These are phyloP conservation scores for Amanita pallidorosea DNA, from an alignment of 768 basidiomycete species.

Conservation along the genomic window DNA sequence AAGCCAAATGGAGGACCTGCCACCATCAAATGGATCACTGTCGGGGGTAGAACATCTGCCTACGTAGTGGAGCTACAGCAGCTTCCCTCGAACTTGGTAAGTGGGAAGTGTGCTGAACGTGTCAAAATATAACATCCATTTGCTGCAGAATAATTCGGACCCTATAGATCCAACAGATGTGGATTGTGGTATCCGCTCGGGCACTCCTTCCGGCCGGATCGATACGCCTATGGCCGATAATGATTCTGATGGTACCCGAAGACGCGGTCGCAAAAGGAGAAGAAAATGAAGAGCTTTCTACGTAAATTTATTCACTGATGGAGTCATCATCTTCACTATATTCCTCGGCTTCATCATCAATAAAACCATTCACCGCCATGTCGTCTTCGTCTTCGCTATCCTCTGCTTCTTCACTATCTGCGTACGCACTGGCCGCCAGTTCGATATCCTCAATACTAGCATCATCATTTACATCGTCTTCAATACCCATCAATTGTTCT, in stretches of 20 bases:
- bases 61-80: slow-evolving; percentile 55
- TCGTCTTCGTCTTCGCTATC: slow-evolving; percentile 31
- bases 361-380: slow-evolving; percentile 36
- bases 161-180: background rate
- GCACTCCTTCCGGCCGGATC: background rate
- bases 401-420: slow-evolving; percentile 33
- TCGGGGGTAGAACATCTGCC: slow-evolving; percentile 72
- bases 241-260: background rate
- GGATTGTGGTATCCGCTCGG: background rate
- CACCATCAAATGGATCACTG: slow-evolving; percentile 63
- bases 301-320: slow-evolving; percentile 37
- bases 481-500: slow-evolving; percentile 42
- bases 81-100: slow-evolving; percentile 5
- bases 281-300: background rate
- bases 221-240: background rate
- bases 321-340: slow-evolving; percentile 42
- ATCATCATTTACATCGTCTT: slow-evolving; percentile 55
- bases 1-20: slow-evolving; percentile 64
- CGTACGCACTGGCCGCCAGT: slow-evolving; percentile 49
- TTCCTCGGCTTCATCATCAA: slow-evolving; percentile 56
- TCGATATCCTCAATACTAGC: slow-evolving; percentile 77
- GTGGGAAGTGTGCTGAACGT: no score
- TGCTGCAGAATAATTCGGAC: no score
- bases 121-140: no score
- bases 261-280: background rate